A percentile compares a stretch with the other conserved stretches of the same genome.
These are phyloP conservation scores for Curvularia verruculosa DNA, from an alignment of 2,329 filamentous ascomycete genomes.

Conservation along the genomic window DNA sequence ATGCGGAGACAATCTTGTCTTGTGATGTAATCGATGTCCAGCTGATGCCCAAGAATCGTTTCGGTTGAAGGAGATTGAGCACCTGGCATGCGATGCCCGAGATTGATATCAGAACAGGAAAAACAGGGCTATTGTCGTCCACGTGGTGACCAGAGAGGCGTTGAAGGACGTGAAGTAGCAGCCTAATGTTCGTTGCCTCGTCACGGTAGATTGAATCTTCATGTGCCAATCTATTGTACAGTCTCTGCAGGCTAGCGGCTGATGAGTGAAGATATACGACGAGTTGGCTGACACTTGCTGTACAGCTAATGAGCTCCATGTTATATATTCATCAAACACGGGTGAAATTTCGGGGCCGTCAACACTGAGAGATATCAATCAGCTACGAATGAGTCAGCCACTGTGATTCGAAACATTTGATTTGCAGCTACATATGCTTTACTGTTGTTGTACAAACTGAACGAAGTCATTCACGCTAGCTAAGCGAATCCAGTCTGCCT, in stretches of 20 bases:
- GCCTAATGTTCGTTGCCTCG: neutral
- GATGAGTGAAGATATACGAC: constrained; percentile 4
- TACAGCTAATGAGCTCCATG: constrained; percentile 2
- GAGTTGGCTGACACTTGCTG: constrained; percentile 6
- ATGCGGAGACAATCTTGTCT: neutral
- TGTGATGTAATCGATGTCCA: neutral
- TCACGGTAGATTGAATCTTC: neutral
- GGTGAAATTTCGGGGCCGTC: neutral
- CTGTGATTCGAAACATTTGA: neutral
- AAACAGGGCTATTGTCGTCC: neutral
- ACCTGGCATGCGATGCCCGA: constrained; percentile 1
- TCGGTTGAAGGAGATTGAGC: constrained; percentile 1
- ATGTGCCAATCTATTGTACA: neutral
- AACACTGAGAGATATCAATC: neutral
- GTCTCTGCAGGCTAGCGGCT: neutral
- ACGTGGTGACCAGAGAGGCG: neutral
- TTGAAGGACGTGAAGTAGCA: constrained; percentile 1
- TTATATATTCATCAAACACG: neutral
- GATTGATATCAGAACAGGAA: constrained; percentile 6
- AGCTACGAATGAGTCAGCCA: neutral
- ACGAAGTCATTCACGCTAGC: too few relatives aligned
- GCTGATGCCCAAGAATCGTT: constrained; percentile 1
- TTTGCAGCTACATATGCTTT: neutral
- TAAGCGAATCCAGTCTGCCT: too few relatives aligned
- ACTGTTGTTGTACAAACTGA: too few relatives aligned